A percentile compares a stretch with the other conserved stretches of the same genome.
Conservation (phyloP, 495 filamentous ascomycete species). For the Gamarada debralockiae region DNA sequence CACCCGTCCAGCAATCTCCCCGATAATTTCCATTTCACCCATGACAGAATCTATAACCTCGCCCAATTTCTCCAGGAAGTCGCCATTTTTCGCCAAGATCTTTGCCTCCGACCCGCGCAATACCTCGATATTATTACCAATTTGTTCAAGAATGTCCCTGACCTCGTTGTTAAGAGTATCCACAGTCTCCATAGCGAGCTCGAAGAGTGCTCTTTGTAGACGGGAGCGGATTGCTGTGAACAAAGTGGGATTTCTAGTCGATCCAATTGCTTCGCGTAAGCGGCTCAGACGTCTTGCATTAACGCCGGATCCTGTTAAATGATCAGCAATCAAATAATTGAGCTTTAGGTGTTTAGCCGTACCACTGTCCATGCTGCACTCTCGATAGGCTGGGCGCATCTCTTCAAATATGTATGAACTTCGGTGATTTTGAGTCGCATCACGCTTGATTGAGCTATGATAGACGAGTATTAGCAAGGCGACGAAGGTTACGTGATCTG, state of each 20-base stretch:
- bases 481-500: not conserved
- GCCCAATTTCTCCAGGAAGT: conserved; percentile 2
- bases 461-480: not conserved
- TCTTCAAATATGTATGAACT: not conserved
- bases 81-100: not conserved
- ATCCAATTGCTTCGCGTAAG: not conserved
- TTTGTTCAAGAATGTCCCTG: not conserved
- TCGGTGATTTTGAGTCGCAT: not conserved
- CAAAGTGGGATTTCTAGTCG: not conserved
- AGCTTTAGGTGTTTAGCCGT: no score
- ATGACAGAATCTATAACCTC: not conserved
- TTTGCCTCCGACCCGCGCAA: not conserved
- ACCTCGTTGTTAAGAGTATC: not conserved
- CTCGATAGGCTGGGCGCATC: not conserved
- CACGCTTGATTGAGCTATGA: not conserved
- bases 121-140: not conserved
- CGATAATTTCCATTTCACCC: not conserved
- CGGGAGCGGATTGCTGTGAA: not conserved
- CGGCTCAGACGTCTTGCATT: not conserved
- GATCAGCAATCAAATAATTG: not conserved
- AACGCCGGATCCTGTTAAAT: not conserved
- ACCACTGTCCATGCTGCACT: not conserved
- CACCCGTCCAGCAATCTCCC: not conserved
- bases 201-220: not conserved
- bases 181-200: not conserved